Evolutionary conservation across 1,284 basidiomycete genomes (phyloP), one percentile per base, ranked within the genome.

Genomic region (Veloboletus limbatus): DNA sequence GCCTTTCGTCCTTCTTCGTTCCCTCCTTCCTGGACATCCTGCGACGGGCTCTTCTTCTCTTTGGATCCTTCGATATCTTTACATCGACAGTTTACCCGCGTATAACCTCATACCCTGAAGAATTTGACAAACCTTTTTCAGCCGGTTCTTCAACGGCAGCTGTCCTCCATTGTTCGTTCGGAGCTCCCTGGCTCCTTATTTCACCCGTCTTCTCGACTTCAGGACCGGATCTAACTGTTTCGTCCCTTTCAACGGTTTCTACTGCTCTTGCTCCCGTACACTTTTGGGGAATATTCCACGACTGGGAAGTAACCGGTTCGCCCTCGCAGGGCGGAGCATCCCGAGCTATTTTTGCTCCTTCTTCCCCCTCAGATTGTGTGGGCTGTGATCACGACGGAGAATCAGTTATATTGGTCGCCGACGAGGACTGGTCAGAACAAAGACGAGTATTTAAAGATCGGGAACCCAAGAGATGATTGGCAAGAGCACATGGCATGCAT

Each of bases 81-180:
- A 26, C 8, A 25, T 27, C n/a, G 14, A 4, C 16, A 34, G 13
- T 24, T 28, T 8, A 37, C 18, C 49, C 33, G 43, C 27, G 17
- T 2, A 32, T 21, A 14, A 28, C 3, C 8, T 31, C 36, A 34
- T 6, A 42, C 5, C 3, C 20, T 4, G 31, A 39, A 32, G 7
- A 20, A 37, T 25, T 17, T 17, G n/a, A 43, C 54, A 11, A 18
- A 58, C 57, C 6, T 44, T 52, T 43, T 34, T 47, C 39, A 9
- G n/a, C 37, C 8, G 13, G 2, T 24, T 30, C 42, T 30, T 40
- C 30, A 21, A 13, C 16, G n/a, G 21, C 32, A 21, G n/a, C 26
- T 16, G 21, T 31, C 14, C 22, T 9, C 25, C 17, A 41, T 37
- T 46, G 39, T 33, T 32, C 36, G 13, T 31, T 17, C 7, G 3